phyloP scores from a whole-genome alignment of 2,329 filamentous ascomycete species.

The Lachnellula hyalina region DNA sequence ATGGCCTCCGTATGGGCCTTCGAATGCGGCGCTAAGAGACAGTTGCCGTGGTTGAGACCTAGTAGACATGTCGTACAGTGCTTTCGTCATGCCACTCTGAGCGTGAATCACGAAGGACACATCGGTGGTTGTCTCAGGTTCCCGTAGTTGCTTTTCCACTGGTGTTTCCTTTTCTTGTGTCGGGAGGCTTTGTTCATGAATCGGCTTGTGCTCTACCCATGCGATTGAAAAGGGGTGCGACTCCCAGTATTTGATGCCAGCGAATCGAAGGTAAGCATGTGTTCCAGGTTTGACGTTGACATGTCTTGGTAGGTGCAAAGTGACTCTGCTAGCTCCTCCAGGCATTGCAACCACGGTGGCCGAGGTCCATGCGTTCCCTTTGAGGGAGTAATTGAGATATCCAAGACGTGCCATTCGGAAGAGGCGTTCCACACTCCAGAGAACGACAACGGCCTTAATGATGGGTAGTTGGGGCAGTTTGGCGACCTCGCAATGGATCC shows the following conservation, averaged over 20 bases:
- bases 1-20: slow-evolving; percentile 83
- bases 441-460: slow-evolving; percentile 65
- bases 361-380: slow-evolving; percentile 48
- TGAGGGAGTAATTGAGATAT: slow-evolving; percentile 54
- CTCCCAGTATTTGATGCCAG: slow-evolving; percentile 61
- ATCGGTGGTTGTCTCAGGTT: slow-evolving; percentile 35
- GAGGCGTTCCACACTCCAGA: slow-evolving; percentile 71
- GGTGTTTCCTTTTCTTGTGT: slow-evolving; percentile 34
- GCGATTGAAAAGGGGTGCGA: slow-evolving; percentile 75
- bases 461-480: slow-evolving; percentile 63
- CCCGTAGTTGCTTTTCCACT: slow-evolving; percentile 39
- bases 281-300: slow-evolving; percentile 63
- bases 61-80: slow-evolving; percentile 66
- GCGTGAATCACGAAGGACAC: slow-evolving; percentile 84
- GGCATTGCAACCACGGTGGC: slow-evolving; percentile 64
- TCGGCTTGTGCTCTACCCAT: slow-evolving; percentile 57
- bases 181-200: slow-evolving; percentile 21
- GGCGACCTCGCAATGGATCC: slow-evolving; percentile 70
- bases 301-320: slow-evolving; percentile 62
- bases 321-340: slow-evolving; percentile 65
- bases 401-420: slow-evolving; percentile 57
- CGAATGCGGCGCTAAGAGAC: slow-evolving; percentile 57
- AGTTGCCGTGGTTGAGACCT: slow-evolving; percentile 20
- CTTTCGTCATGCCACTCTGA: slow-evolving; percentile 81
- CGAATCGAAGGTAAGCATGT: slow-evolving; percentile 70